Evolutionary conservation across 306 rosid species (phyloP), one percentile per base, ranked within the genome.

Genomic region (Fragaria ananassa): DNA sequence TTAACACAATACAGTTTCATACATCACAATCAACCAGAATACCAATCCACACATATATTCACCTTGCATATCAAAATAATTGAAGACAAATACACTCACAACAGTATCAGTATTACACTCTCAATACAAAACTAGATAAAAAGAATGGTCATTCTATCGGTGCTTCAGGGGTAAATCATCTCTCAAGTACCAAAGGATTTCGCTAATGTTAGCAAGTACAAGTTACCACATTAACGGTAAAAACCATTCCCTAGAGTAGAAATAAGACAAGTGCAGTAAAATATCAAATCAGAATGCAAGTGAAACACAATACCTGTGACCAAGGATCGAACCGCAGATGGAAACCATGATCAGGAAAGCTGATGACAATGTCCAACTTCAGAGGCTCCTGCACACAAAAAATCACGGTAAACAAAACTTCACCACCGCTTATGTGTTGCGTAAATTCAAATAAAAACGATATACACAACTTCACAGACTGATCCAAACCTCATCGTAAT

Each of bases 271-370:
- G 10, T 17, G 27, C 74, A 81, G 64, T 57, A 42, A 72, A 46
- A 44, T 21, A 66, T 46, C 27, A 75, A 17, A 45, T 18, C 45
- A 10, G 11, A 18, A 71, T 46, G 9, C 4, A 76, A 3, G 39
- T 5, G 11, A 34, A 12, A 64, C 71, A 71, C 3, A 27, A 65
- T 60, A 95, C 99, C 99, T 96, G 99, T 49, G 98, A 96, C 97
- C 98, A 91, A 4, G 99, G 93, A 86, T 96, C 98, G 41, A 96
- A 96, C 4, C 99, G 96, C 64, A 96, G 96, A 88, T 96, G 98
- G 83, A 92, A 96, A 29, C 99, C 99, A 58, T 96, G 99, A 80
- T 96, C 99, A 0, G 99, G 99, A 81, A 96, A 96, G 87, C 96
- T 91, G 82, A 96, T 91, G 74, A 96, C 99, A 67, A 90, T 82